Evolutionary conservation across 140 eudicot genomes (phyloP), one percentile per base, ranked within the genome.

Genomic region (Senecio squalidus): DNA sequence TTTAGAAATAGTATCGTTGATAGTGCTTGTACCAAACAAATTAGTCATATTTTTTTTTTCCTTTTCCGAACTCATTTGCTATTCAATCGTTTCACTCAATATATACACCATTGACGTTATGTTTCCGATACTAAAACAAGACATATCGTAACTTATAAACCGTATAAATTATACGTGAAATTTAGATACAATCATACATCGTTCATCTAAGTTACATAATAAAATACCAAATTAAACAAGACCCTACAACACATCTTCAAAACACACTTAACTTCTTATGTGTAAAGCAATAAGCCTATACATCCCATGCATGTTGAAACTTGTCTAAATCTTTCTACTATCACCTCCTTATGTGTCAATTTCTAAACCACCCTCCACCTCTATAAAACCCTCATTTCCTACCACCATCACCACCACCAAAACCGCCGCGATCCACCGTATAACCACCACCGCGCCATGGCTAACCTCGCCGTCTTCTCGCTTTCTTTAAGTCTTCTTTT

Each of bases 301-400:
- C 52, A 71, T 45, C 28, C 20, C 70, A 70, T 70, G 76, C 64
- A 62, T 53, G 43, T 25, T 22, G 65, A 38, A 43, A 71, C 66
- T 53, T 71, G 76, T 39, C 76, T 71, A 14, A 31, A 62, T 24
- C 20, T 45, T 71, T 55, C 76, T 62, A 71, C 34, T 20, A 3
- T 30, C 20, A 58, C 51, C 15, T 41, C 54, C 63, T 50, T 49
- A 66, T 53, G 78, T 66, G 78, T 73, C 78, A 60, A 66, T 0
- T 54, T 58, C 67, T 64, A 60, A 50, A 27, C 49, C 63, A 48
- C 61, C 41, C 14, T 50, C 34, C 34, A 57, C 63, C 23, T 41
- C 68, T 72, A 21, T 72, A 72, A 61, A 69, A 36, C 41, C 41
- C 41, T n/a, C 41, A 10, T 36, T 28, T 8, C 60, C 48, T 58